Conservation (phyloP, 73 alveolate genomes). For the Paramecium primaurelia region DNA sequence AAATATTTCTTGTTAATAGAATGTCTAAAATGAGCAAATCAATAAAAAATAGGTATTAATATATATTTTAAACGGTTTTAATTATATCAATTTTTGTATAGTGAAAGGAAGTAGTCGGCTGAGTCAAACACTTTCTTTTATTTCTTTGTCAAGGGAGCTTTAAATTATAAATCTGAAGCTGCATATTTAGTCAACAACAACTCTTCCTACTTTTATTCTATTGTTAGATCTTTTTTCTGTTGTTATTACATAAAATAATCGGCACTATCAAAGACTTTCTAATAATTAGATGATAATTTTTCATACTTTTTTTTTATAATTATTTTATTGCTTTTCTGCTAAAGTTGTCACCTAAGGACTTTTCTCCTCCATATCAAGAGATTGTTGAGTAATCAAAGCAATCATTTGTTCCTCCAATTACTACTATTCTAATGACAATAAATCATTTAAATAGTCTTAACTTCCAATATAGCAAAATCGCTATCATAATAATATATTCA, state of each 20-base stretch:
- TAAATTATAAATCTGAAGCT: background rate
- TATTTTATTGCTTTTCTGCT: background rate
- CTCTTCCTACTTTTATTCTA: constrained; percentile 28
- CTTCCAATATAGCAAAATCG: constrained; percentile 4
- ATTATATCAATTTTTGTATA: constrained; percentile 15
- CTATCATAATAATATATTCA: background rate
- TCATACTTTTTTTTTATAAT: constrained; percentile 7
- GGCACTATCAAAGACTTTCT: constrained; percentile 36
- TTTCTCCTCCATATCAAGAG: background rate
- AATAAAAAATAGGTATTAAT: background rate
- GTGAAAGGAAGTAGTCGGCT: constrained; percentile 13
- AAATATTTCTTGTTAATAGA: background rate
- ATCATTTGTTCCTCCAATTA: constrained; percentile 19
- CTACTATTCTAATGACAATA: background rate
- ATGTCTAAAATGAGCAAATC: background rate
- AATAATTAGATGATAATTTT: background rate
- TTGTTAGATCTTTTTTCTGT: background rate
- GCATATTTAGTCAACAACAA: constrained; percentile 3
- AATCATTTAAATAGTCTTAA: constrained; percentile 5
- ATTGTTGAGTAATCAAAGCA: background rate
- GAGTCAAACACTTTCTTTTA: constrained; percentile 25
- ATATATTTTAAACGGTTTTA: constrained; percentile 36
- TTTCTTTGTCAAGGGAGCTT: constrained; percentile 25
- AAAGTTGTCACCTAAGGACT: background rate
- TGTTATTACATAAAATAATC: constrained; percentile 2